phyloP scores from a whole-genome alignment of 192 early-diverging fungal genomes.

The Chytriomyces sp. region DNA sequence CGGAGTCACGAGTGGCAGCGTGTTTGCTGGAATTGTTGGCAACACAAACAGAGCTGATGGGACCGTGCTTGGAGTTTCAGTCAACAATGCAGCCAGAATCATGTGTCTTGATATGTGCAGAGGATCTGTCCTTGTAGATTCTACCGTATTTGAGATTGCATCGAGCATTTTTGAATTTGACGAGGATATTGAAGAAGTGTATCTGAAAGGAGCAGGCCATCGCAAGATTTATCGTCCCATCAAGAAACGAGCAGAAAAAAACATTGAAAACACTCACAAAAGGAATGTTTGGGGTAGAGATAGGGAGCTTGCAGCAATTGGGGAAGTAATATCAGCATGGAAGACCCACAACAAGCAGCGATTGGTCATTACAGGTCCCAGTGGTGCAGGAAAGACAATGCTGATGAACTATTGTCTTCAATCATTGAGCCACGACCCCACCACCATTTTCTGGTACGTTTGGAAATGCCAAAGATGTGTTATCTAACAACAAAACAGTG shows the following conservation, averaged over 20 bases:
- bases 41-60: not conserved
- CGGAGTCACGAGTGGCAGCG: constrained; percentile 13
- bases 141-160: not conserved
- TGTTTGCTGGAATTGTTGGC: constrained; percentile 22
- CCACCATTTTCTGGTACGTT: not conserved
- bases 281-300: not conserved
- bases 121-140: not conserved
- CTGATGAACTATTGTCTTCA: not conserved
- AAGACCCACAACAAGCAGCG: not conserved
- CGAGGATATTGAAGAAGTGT: not conserved
- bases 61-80: constrained; percentile 33
- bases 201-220: not conserved
- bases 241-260: not conserved
- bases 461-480: not conserved
- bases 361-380: not conserved
- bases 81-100: constrained; percentile 30
- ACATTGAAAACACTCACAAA: not conserved
- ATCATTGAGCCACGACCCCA: not conserved
- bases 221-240: not conserved
- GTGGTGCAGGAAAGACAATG: not conserved
- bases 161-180: not conserved
- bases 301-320: not conserved
- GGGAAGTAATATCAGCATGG: not conserved
- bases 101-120: constrained; percentile 23
- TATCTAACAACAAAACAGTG: not conserved